Evolutionary conservation across 257 asterid genomes (phyloP).

Genomic region (Cordia subcordata): DNA sequence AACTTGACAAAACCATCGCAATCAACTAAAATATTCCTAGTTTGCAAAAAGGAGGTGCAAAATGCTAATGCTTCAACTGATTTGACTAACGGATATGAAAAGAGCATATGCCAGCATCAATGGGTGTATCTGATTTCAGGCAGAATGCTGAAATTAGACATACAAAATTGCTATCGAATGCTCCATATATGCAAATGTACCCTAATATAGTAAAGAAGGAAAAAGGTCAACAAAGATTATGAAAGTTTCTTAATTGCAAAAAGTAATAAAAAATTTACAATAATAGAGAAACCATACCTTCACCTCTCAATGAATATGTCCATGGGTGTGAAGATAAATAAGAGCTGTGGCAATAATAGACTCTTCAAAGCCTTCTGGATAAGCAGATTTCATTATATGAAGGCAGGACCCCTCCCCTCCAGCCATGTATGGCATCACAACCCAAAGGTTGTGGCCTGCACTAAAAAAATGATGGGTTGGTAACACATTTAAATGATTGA

Average conservation of each 20-base stretch:
- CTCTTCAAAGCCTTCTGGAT: conserved; percentile 97
- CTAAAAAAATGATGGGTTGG: conserved; percentile 94
- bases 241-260: neutral
- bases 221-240: neutral
- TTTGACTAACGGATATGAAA: no score
- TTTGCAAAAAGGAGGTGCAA: conserved; percentile 45
- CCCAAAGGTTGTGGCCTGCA: conserved; percentile 87
- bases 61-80: neutral
- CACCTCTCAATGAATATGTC: conserved; percentile 97
- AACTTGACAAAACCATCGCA: conserved; percentile 69
- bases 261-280: conserved; percentile 2
- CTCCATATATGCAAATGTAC: neutral
- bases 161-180: neutral
- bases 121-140: neutral
- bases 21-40: conserved; percentile 91
- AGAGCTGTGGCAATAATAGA: conserved; percentile 97
- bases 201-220: neutral
- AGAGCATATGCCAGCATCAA: neutral
- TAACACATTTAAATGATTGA: conserved; percentile 84
- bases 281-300: conserved; percentile 45
- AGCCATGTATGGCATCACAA: conserved; percentile 96
- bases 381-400: conserved; percentile 87
- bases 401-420: conserved; percentile 96
- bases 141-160: neutral
- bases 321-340: conserved; percentile 90